These are phyloP conservation scores for Cladophialophora chaetospira DNA, from an alignment of 2,329 filamentous ascomycete genomes.

Conservation along the genomic window DNA sequence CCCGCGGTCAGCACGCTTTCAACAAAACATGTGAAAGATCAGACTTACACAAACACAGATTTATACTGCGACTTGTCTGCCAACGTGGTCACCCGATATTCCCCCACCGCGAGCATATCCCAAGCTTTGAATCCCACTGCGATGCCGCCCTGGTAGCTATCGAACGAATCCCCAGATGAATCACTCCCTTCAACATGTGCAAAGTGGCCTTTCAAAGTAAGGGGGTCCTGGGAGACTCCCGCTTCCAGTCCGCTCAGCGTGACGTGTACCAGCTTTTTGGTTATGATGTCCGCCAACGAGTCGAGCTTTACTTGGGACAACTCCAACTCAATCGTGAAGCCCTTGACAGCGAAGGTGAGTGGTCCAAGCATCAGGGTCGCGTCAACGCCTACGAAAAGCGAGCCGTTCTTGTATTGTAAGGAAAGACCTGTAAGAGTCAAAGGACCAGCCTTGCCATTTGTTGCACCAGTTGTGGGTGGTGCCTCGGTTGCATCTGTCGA, in stretches of 20 bases:
- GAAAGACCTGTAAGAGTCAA: conserved; percentile 42
- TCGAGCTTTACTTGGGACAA: conserved; percentile 66
- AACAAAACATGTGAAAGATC: conserved; percentile 36
- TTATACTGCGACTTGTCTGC: too few species aligned
- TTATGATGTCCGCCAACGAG: too few species aligned
- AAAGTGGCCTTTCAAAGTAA: conserved; percentile 34
- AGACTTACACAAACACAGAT: conserved; percentile 45
- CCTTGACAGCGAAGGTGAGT: conserved; percentile 43
- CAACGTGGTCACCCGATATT: too few species aligned
- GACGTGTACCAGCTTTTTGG: too few species aligned
- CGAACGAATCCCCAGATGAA: conserved; percentile 35
- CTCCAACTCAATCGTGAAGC: conserved; percentile 55
- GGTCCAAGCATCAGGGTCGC: conserved; percentile 38
- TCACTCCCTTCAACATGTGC: conserved; percentile 42
- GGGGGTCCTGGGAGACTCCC: too few species aligned
- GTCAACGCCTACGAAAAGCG: conserved; percentile 38
- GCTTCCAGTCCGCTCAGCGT: too few species aligned
- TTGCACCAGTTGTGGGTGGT: conserved; percentile 29
- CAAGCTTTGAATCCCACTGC: too few species aligned
- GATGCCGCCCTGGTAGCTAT: conserved; percentile 39
- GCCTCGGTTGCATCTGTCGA: neutral
- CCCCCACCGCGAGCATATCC: too few species aligned
- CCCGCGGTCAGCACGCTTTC: conserved; percentile 36
- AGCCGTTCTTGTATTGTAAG: conserved; percentile 39
- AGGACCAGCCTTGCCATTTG: conserved; percentile 36